Percentiles rank a stretch among this genome's conserved stretches.
These are phyloP conservation scores for Lantana camara DNA, from an alignment of 257 asterid genomes.

Conservation along the genomic window DNA sequence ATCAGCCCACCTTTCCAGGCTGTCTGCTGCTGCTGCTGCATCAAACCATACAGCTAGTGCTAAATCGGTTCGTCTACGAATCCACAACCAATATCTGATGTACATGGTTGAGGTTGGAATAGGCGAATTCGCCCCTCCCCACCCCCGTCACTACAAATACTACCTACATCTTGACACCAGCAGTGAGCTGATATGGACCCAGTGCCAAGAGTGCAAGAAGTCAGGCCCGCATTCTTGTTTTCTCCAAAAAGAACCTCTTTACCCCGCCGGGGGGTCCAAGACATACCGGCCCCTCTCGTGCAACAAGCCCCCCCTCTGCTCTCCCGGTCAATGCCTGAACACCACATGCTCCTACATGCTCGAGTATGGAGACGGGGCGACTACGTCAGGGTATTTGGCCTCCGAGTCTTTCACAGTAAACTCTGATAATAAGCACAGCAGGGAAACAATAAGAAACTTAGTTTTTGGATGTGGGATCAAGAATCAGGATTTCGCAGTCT, in stretches of 20 bases:
- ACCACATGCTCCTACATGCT: slow-evolving; percentile 15
- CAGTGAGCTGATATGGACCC: slow-evolving; percentile 24
- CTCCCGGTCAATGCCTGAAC: slow-evolving; percentile 15
- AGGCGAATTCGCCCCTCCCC: slow-evolving; percentile 11
- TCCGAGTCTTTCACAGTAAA: neutral
- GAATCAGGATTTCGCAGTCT: slow-evolving; percentile 22
- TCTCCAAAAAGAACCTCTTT: slow-evolving; percentile 15
- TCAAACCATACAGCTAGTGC: neutral
- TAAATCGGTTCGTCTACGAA: neutral
- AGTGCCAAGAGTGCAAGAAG: slow-evolving; percentile 27
- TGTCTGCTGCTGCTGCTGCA: neutral
- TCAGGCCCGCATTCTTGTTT: slow-evolving; percentile 16
- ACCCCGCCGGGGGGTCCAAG: slow-evolving; percentile 16
- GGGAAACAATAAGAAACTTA: neutral
- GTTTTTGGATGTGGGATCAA: slow-evolving; percentile 32
- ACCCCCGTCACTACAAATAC: slow-evolving; percentile 11
- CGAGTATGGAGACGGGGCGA: slow-evolving; percentile 20
- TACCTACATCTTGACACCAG: slow-evolving; percentile 29
- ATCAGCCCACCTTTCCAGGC: neutral
- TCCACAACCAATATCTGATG: slow-evolving; percentile 14
- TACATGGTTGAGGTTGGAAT: slow-evolving; percentile 22
- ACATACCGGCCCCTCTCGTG: slow-evolving; percentile 31
- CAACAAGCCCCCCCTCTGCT: slow-evolving; percentile 17
- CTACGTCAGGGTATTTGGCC: neutral
- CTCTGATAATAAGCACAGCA: neutral